A percentile compares a stretch with the other conserved stretches of the same genome.
Evolutionary conservation across 495 filamentous ascomycete genomes (phyloP).

Genomic region (Hyaloscypha finlandica): DNA sequence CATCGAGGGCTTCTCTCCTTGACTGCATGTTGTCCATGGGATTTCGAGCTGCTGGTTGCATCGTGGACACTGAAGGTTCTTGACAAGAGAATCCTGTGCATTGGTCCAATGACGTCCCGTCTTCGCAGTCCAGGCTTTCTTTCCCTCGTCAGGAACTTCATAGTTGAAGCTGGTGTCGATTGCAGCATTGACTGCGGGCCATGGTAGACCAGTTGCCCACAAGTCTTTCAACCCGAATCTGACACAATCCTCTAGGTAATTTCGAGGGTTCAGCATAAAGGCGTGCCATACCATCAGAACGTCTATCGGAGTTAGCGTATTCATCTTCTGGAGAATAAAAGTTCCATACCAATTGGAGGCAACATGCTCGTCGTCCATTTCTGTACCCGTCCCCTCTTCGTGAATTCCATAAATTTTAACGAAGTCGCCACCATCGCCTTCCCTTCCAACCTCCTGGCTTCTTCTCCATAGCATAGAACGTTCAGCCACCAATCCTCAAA

Average conservation of each 20-base stretch:
- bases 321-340: background rate
- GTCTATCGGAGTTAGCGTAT: slow-evolving; percentile 48
- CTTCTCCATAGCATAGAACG: slow-evolving; percentile 20
- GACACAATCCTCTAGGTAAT: slow-evolving; percentile 78
- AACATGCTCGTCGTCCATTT: slow-evolving; percentile 32
- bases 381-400: slow-evolving; percentile 17
- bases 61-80: slow-evolving; percentile 56
- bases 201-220: slow-evolving; percentile 72
- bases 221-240: slow-evolving; percentile 58
- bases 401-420: slow-evolving; percentile 16
- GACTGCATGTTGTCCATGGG: slow-evolving; percentile 61
- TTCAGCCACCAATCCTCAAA: slow-evolving; percentile 72
- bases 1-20: slow-evolving; percentile 33
- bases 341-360: slow-evolving; percentile 34
- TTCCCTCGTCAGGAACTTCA: slow-evolving; percentile 47
- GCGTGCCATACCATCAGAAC: slow-evolving; percentile 91
- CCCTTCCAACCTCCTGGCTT: slow-evolving; percentile 14
- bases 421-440: slow-evolving; percentile 25
- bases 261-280: slow-evolving; percentile 79
- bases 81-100: slow-evolving; percentile 48
- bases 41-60: slow-evolving; percentile 49
- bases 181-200: slow-evolving; percentile 61
- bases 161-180: slow-evolving; percentile 71
- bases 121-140: slow-evolving; percentile 45
- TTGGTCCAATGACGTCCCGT: slow-evolving; percentile 65